These are phyloP conservation scores for Beauveria australis DNA, from an alignment of 2,329 filamentous ascomycete species.

Conservation along the genomic window DNA sequence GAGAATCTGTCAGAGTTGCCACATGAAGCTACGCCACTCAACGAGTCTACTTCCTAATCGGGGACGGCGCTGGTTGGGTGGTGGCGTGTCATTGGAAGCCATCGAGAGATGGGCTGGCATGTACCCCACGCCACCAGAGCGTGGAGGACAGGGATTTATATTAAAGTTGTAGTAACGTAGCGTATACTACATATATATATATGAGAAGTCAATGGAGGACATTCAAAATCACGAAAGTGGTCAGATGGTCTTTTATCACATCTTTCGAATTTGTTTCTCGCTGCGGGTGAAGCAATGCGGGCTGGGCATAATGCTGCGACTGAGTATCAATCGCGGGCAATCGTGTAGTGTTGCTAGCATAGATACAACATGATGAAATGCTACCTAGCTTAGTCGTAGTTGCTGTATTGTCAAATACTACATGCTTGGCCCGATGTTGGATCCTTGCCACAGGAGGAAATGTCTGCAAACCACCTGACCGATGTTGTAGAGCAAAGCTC, in stretches of 20 bases:
- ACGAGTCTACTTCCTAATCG: conserved; percentile 2
- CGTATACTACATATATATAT: neutral
- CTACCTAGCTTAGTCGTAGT: neutral
- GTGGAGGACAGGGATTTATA: conserved; percentile 3
- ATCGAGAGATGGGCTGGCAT: neutral
- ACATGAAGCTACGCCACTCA: neutral
- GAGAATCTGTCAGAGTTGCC: neutral
- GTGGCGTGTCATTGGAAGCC: neutral
- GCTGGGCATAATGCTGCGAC: neutral
- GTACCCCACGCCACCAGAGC: conserved; percentile 1
- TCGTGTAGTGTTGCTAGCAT: too few species aligned
- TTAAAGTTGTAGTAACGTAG: conserved; percentile 8
- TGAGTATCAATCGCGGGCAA: neutral
- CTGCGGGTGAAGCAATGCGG: too few species aligned
- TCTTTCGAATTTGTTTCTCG: neutral
- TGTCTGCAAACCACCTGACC: too few species aligned
- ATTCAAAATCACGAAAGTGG: neutral
- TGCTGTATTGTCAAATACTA: neutral
- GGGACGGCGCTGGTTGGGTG: neutral
- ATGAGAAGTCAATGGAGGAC: neutral
- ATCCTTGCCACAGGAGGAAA: neutral
- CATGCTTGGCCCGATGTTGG: neutral
- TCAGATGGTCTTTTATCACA: neutral
- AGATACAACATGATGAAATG: neutral
- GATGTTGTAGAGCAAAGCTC: neutral